Base-by-base conservation (phyloP, 805 yeast genomes). In the Torulaspora indica region DNA sequence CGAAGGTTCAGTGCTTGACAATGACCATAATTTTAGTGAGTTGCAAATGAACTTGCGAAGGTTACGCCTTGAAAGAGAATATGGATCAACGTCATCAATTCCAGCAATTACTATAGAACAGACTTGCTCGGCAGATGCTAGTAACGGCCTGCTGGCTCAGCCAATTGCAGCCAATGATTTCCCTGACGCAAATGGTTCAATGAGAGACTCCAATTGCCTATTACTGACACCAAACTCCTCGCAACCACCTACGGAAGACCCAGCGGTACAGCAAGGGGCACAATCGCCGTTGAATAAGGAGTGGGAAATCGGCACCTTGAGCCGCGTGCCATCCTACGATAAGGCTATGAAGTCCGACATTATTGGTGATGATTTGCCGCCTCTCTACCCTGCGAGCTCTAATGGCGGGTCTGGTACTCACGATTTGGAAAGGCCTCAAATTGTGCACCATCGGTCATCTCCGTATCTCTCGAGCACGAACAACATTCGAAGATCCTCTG, bases 251-350 rank as follows among this genome's bases (percentile, higher is more conserved):
- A 70, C 89, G 43, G 77, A 70, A 12, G 75, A 73, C 41, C 81
- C 88, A 1, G 74, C 67, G 28, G 52, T 55, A 12, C 66, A 38
- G 22, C 44, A 67, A 24, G 37, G 55, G 47, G 43, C 56, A 22
- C 33, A 54, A 43, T 35, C 66, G 5, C 51, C 58, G 1, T 15
- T 48, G 30, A 48, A 49, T 43, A 56, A 58, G 10, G 74, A 68
- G 23, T 69, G 74, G 72, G 74, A 75, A 46, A 48, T 72, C 2
- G 61, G 62, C 5, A 63, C 70, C 2, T 52, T 87, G 51, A 79
- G 84, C 15, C 69, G 78, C 38, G 96, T 91, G 5, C 98, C 98
- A 0, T 80, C 95, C 0, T 91, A 91, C 64, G 75, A 74, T 6
- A 81, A 85, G 25, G 97, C 98, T 0, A 65, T 89, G 62, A 77